Conservation (phyloP, 257 asterid species). For the Scutellaria baicalensis region DNA sequence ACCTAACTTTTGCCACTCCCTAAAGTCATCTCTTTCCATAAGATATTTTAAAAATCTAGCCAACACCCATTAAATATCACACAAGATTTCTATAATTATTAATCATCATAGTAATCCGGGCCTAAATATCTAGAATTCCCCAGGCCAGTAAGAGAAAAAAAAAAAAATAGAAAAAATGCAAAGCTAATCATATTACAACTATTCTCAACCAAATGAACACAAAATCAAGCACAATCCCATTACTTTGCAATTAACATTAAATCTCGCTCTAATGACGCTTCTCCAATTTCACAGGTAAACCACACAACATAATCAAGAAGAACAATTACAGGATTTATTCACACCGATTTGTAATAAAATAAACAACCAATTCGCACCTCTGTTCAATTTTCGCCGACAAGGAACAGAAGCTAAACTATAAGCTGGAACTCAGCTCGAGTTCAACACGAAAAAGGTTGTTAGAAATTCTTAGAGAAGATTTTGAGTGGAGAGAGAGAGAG, state of each 20-base stretch:
- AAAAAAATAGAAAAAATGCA: background rate
- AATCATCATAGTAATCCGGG: background rate
- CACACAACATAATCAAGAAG: background rate
- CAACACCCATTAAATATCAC: background rate
- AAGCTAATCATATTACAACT: background rate
- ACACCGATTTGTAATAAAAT: background rate
- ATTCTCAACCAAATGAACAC: background rate
- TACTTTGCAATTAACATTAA: background rate
- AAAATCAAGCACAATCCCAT: background rate
- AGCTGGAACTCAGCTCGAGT: background rate
- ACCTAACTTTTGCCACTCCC: background rate
- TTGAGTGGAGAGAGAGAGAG: constrained; percentile 42
- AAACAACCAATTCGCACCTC: constrained; percentile 5
- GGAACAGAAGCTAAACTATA: background rate
- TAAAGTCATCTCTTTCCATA: background rate
- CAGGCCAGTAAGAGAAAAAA: background rate
- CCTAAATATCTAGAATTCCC: background rate
- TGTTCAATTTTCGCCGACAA: background rate
- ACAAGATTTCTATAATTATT: background rate
- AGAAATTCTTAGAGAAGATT: constrained; percentile 9
- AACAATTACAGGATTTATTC: background rate
- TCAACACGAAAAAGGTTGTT: background rate
- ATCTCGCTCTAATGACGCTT: background rate
- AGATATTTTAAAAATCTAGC: background rate
- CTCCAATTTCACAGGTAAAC: background rate